These are phyloP conservation scores for Xylariaceae sp. DNA, from an alignment of 2,329 filamentous ascomycete genomes.

Conservation along the genomic window DNA sequence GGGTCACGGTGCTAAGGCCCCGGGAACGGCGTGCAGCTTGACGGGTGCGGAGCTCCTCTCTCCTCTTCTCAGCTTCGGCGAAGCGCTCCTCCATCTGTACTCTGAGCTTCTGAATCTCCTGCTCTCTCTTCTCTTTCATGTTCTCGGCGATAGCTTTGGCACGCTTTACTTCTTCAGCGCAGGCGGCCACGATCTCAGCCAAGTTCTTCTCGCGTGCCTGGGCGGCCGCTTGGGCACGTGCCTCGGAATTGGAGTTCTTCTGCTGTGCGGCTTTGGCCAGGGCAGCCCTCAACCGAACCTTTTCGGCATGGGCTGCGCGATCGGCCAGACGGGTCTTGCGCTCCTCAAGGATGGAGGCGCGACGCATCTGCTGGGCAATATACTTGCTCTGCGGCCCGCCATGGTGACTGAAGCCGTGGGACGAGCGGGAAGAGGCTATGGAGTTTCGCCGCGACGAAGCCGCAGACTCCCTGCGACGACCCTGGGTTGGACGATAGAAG, in stretches of 20 bases:
- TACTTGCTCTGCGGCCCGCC: conserved; percentile 69
- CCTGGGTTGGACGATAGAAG: conserved; percentile 67
- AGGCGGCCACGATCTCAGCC: conserved; percentile 76
- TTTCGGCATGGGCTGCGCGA: conserved; percentile 77
- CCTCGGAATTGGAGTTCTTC: conserved; percentile 66
- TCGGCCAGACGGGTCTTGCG: conserved; percentile 78
- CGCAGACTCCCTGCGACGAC: conserved; percentile 70
- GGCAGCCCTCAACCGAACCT: conserved; percentile 74
- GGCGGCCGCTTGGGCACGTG: conserved; percentile 73
- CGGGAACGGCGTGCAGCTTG: conserved; percentile 51
- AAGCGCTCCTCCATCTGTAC: conserved; percentile 77
- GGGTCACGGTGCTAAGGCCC: conserved; percentile 48
- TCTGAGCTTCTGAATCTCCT: conserved; percentile 66
- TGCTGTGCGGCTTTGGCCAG: conserved; percentile 67
- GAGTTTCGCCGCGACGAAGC: conserved; percentile 78
- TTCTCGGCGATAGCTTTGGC: conserved; percentile 80
- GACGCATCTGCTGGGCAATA: conserved; percentile 74
- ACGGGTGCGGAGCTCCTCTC: conserved; percentile 61
- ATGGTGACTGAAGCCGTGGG: conserved; percentile 54
- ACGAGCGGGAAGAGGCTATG: conserved; percentile 72
- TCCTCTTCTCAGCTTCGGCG: conserved; percentile 71
- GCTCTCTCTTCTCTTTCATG: conserved; percentile 77
- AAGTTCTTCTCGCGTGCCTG: conserved; percentile 77
- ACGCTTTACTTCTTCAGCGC: conserved; percentile 78
- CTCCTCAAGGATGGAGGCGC: conserved; percentile 76